Conservation (phyloP, 2,329 filamentous ascomycete species). For the Fusarium sp. region DNA sequence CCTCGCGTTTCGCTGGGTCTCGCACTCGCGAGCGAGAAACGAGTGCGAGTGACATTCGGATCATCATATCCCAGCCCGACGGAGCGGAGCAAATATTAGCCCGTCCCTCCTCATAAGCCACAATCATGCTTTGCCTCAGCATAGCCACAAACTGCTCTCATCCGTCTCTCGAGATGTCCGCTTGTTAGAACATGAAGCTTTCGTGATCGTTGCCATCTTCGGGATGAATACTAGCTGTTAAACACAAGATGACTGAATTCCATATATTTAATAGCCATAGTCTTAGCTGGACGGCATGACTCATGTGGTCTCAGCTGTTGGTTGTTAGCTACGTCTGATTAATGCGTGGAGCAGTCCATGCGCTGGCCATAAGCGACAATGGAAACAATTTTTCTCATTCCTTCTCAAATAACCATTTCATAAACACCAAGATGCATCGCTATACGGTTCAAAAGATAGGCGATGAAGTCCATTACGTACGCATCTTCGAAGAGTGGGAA, state of each 20-base stretch:
- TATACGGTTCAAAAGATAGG: not conserved
- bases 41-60: no score
- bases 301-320: not conserved
- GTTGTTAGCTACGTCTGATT: not conserved
- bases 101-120: not conserved
- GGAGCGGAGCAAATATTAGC: not conserved
- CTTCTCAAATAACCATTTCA: rapidly evolving
- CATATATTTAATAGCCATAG: not conserved
- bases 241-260: no score
- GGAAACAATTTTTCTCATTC: not conserved
- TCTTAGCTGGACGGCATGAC: not conserved
- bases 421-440: not conserved
- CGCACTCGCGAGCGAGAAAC: not conserved
- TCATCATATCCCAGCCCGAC: not conserved
- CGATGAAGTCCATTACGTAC: not conserved
- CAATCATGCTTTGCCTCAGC: not conserved
- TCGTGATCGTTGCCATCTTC: not conserved
- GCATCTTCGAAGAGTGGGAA: not conserved
- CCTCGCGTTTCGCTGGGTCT: constrained; percentile 23
- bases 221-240: no score
- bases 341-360: not conserved
- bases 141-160: not conserved
- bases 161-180: no score
- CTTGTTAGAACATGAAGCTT: no score
- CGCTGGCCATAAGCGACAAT: no score